Evolutionary conservation across 352 stramenopile genomes (phyloP), one percentile per base, ranked within the genome.

Genomic region (Globisporangium lucens): DNA sequence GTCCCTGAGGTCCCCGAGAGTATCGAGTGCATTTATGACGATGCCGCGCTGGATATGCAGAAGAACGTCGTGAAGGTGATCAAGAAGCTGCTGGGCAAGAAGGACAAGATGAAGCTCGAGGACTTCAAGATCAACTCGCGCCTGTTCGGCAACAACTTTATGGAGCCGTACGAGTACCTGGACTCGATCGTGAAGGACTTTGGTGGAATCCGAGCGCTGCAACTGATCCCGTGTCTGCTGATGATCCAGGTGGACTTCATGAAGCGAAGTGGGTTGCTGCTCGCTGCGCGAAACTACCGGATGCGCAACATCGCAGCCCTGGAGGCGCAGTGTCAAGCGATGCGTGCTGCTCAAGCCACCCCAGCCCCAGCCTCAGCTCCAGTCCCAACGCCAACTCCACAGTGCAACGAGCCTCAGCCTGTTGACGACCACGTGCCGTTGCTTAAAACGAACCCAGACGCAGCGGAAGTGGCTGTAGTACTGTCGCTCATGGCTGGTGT

Each of bases 51-150:
- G 6, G 74, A 86, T 52, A 88, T 93, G 78, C 80, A 94, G 62
- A 93, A 89, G 56, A 78, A 76, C 13, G 77, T 94, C 65, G 79
- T 90, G 63, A 89, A 90, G 57, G 75, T 77, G 4, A 72, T 91
- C 65, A 89, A 86, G 63, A 90, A 87, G 61, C 49, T 89, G n/a
- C 70, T 89, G n/a, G 38, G 66, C 22, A 78, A 76, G 62, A 78
- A 76, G 62, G 66, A 89, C 70, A 89, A 84, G 35, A 33, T 62
- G 10, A 77, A 77, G 46, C 61, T 89, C 27, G 80, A 92, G 61
- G 86, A 93, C 36, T 94, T 94, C 67, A 94, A 93, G 76, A 86
- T 89, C 56, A 94, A 91, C 55, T 82, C 84, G 36, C 80, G 82
- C 0, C 72, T 94, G 10, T 90, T 80, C 69, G 86, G 86, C 38